A percentile compares a stretch with the other conserved stretches of the same genome.
Conservation (phyloP, 805 yeast genomes). For the Cyberlindnera xylosilytica region DNA sequence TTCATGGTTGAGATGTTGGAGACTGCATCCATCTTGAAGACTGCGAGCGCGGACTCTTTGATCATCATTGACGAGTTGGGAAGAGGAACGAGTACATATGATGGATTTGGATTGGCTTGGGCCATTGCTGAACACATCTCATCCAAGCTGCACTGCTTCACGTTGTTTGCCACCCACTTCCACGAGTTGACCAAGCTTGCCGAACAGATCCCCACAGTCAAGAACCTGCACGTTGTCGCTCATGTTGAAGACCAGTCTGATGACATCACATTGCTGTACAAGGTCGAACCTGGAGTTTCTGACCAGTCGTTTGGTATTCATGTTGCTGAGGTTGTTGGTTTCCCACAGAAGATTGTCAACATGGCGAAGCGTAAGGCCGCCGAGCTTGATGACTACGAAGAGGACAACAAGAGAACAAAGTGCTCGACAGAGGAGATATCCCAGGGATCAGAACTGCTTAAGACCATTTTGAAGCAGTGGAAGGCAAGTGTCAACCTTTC, state of each 20-base stretch:
- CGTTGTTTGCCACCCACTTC: conserved; percentile 95
- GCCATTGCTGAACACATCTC: conserved; percentile 87
- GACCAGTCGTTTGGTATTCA: conserved; percentile 97
- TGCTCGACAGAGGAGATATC: conserved; percentile 50
- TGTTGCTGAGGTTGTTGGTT: conserved; percentile 93
- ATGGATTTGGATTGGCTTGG: conserved; percentile 98
- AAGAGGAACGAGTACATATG: conserved; percentile 76
- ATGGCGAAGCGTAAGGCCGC: conserved; percentile 96
- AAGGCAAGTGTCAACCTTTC: conserved; percentile 18
- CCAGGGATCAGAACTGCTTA: conserved; percentile 49
- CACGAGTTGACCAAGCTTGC: conserved; percentile 88
- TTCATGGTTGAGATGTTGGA: conserved; percentile 97
- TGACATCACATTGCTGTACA: conserved; percentile 84
- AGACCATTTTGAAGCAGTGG: conserved; percentile 42
- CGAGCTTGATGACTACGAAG: conserved; percentile 55
- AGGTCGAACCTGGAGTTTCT: conserved; percentile 94
- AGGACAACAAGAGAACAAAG: conserved; percentile 43
- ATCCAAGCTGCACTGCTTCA: conserved; percentile 65
- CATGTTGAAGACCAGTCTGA: conserved; percentile 59
- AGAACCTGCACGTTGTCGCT: conserved; percentile 90
- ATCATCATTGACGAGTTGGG: conserved; percentile 94
- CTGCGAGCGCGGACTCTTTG: conserved; percentile 75
- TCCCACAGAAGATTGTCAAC: conserved; percentile 82
- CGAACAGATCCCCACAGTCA: conserved; percentile 58
- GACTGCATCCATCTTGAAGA: conserved; percentile 79